Percentiles rank a stretch among this genome's conserved stretches.
These are phyloP conservation scores for Paradendryphiella salina DNA, from an alignment of 2,329 filamentous ascomycete genomes.

Conservation along the genomic window DNA sequence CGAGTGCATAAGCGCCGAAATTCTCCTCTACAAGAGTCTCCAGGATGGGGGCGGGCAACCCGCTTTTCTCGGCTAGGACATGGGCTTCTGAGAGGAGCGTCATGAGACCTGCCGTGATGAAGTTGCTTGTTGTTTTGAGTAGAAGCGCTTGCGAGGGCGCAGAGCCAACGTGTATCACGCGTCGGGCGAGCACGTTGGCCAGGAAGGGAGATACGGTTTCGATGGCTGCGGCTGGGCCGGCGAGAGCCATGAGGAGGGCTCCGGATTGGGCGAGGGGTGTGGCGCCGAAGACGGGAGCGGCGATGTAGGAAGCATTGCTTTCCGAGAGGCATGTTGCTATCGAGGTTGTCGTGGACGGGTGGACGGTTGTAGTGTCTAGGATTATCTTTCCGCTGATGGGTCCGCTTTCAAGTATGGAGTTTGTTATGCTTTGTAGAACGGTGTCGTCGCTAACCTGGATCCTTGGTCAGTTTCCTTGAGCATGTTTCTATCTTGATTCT, in stretches of 20 bases:
- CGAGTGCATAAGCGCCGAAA: slow-evolving; percentile 33
- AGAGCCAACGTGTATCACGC: slow-evolving; percentile 50
- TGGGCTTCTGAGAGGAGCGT: slow-evolving; percentile 56
- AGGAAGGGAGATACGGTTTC: slow-evolving; percentile 47
- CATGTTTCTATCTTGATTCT: neutral
- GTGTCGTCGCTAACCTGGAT: slow-evolving; percentile 48
- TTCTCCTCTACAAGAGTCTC: slow-evolving; percentile 50
- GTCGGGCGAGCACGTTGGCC: slow-evolving; percentile 48
- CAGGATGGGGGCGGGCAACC: slow-evolving; percentile 47
- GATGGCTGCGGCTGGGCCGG: slow-evolving; percentile 48
- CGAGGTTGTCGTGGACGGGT: slow-evolving; percentile 49
- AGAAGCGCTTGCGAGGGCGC: slow-evolving; percentile 52
- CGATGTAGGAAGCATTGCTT: slow-evolving; percentile 47
- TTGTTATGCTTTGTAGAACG: slow-evolving; percentile 43
- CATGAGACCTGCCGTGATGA: slow-evolving; percentile 56
- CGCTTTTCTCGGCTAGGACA: slow-evolving; percentile 54
- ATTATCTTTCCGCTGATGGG: slow-evolving; percentile 48
- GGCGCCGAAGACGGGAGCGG: slow-evolving; percentile 56
- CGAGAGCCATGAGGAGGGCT: slow-evolving; percentile 53
- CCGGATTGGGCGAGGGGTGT: slow-evolving; percentile 55
- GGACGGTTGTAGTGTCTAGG: slow-evolving; percentile 57
- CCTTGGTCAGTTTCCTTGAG: neutral
- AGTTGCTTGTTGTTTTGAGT: slow-evolving; percentile 56
- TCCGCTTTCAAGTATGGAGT: slow-evolving; percentile 26
- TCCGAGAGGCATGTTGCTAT: slow-evolving; percentile 34